Evolutionary conservation across 164 flowering plant species (phyloP).

Genomic region (Magnolia changhungtana): DNA sequence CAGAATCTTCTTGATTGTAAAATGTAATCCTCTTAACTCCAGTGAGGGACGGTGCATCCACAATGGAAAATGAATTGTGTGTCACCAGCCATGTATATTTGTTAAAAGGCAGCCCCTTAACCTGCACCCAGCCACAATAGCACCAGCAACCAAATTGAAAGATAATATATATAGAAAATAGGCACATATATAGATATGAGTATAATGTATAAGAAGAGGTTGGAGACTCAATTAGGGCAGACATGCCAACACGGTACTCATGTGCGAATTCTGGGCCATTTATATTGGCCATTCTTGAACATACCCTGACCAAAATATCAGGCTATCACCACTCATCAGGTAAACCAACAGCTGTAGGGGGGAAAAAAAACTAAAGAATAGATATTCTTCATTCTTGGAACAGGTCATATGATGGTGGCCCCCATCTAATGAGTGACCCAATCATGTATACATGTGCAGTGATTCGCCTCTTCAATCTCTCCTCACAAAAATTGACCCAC

Average conservation of each 20-base stretch:
- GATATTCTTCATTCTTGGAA: not conserved
- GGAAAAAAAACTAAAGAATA: not conserved
- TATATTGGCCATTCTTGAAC: not conserved
- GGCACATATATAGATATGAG: too few species aligned
- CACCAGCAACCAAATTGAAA: slow-evolving; percentile 1
- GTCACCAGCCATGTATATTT: slow-evolving; percentile 92
- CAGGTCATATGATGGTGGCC: not conserved
- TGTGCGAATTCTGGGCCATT: not conserved
- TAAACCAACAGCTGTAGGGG: not conserved
- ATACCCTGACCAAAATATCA: not conserved
- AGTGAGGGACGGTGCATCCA: slow-evolving; percentile 60
- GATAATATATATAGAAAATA: too few species aligned
- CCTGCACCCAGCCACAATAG: slow-evolving; percentile 29
- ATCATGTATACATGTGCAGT: not conserved
- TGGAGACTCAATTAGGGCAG: not conserved
- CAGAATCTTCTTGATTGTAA: slow-evolving; percentile 91
- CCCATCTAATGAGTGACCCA: not conserved
- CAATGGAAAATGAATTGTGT: slow-evolving; percentile 85
- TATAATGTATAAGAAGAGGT: too few species aligned
- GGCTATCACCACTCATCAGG: not conserved
- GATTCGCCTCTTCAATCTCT: not conserved
- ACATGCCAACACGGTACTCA: not conserved
- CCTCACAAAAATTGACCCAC: not conserved
- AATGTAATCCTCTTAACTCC: slow-evolving; percentile 74
- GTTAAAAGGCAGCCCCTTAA: slow-evolving; percentile 83